phyloP scores from a whole-genome alignment of 495 filamentous ascomycete genomes.

The Chaetomidium leptoderma region DNA sequence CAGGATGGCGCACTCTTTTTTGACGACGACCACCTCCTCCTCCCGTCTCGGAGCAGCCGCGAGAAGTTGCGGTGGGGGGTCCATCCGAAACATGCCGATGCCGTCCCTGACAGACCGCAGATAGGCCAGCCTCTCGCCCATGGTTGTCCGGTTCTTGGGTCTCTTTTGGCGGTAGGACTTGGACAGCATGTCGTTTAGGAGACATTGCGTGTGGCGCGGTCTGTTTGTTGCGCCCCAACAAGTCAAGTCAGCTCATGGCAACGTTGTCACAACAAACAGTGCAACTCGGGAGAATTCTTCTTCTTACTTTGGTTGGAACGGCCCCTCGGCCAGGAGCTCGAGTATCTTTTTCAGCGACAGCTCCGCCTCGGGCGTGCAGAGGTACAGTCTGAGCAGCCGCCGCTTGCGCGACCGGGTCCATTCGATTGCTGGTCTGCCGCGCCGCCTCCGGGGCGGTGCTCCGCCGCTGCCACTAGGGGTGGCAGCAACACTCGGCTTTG shows the following conservation, averaged over 20 bases:
- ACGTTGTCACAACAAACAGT: no score
- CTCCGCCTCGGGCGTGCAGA: constrained; percentile 21
- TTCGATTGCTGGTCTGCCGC: constrained; percentile 19
- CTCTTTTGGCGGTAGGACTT: constrained; percentile 22
- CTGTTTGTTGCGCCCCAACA: not conserved
- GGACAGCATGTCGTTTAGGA: constrained; percentile 20
- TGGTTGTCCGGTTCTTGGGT: constrained; percentile 15
- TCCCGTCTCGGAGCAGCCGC: not conserved
- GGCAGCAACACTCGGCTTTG: constrained; percentile 1
- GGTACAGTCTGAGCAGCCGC: constrained; percentile 18
- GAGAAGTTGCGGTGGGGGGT: not conserved
- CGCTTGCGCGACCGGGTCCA: constrained; percentile 18
- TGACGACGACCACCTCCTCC: not conserved
- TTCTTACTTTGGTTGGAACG: constrained; percentile 23
- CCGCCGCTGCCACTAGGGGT: not conserved
- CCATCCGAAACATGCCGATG: no score
- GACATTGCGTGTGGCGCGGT: constrained; percentile 21
- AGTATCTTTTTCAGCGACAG: constrained; percentile 21
- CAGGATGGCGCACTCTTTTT: constrained; percentile 16
- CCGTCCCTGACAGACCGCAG: constrained; percentile 7
- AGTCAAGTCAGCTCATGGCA: not conserved
- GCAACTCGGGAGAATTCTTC: no score
- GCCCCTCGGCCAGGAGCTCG: constrained; percentile 14
- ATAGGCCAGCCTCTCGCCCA: constrained; percentile 11
- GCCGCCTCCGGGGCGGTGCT: constrained; percentile 9